Evolutionary conservation across 345 rosid genomes (phyloP), one percentile per base, ranked within the genome.

Genomic region (Eutrema heterophyllum): DNA sequence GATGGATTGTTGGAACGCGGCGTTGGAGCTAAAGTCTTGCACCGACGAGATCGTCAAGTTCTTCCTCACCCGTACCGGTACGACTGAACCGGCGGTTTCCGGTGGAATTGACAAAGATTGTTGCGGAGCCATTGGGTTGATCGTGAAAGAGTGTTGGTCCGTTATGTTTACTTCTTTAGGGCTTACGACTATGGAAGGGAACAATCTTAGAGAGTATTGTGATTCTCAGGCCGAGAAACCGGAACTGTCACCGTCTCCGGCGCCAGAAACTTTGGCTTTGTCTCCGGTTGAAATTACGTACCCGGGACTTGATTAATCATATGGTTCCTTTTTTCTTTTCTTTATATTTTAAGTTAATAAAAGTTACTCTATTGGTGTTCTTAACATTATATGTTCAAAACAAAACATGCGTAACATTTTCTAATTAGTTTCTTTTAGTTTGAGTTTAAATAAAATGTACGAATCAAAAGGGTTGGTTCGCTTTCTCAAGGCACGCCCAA

Each of bases 121-220:
- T 58, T 93, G 98, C 49, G 78, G 71, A n/a, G 87, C 94, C 49
- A 78, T 91, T 70, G 84, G 74, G 11, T 58, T 82, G 33, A 78
- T 87, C 6, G 90, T 81, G 1, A 84, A 66, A 24, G 68, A 85
- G 10, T 93, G 98, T 78, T 88, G 94, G 94, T 94, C 94, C 10
- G 75, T 88, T 1, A 86, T 93, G 97, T 85, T 87, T 29, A 81
- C 86, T 41, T 83, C 96, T 32, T 78, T 86, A 6, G 90, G 98
- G 1, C 89, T 93, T 74, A 83, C 91, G 0, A 26, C 74, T 1
- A 82, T 87, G 78, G 87, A 90, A 81, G 89, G 84, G 5, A 81
- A 82, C 58, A 74, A 84, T 33, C 84, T 92, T 1, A 68, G 80
- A 33, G 92, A 85, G 50, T 91, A 89, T 49, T 93, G 97, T 57